Conservation (phyloP, 1,284 basidiomycete species). For the Mycosarcoma mackinlayi region DNA sequence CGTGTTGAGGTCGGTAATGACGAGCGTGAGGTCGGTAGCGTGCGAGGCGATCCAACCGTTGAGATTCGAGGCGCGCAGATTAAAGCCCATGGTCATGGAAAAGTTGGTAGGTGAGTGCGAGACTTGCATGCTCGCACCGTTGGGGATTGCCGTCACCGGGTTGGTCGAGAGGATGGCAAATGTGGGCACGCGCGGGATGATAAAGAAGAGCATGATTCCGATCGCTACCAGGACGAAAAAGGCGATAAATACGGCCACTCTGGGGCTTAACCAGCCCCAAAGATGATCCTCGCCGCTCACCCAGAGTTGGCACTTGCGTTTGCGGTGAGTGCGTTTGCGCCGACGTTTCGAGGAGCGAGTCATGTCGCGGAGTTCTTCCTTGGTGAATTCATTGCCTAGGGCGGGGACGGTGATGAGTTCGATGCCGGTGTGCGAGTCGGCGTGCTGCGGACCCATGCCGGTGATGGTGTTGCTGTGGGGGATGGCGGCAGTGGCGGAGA, state of each 20-base stretch:
- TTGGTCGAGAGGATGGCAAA: constrained; percentile 49
- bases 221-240: constrained; percentile 43
- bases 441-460: constrained; percentile 36
- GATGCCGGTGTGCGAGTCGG: constrained; percentile 50
- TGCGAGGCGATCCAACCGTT: constrained; percentile 45
- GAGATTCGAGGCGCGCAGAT: constrained; percentile 54
- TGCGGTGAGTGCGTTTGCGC: constrained; percentile 32
- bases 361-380: constrained; percentile 57
- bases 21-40: constrained; percentile 36
- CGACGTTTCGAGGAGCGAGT: constrained; percentile 31
- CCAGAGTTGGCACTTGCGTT: constrained; percentile 38
- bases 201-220: constrained; percentile 57
- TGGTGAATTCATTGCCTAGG: constrained; percentile 57
- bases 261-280: constrained; percentile 52
- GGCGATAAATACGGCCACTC: constrained; percentile 52
- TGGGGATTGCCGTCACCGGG: constrained; percentile 52
- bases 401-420: constrained; percentile 66
- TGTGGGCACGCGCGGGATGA: constrained; percentile 60
- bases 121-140: constrained; percentile 55
- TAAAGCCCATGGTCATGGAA: constrained; percentile 58
- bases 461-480: constrained; percentile 15
- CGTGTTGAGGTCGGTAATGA: constrained; percentile 49
- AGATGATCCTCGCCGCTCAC: constrained; percentile 51
- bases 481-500: background rate
- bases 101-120: constrained; percentile 50